Evolutionary conservation across 805 yeast species (phyloP), one percentile per base, ranked within the genome.

Genomic region (Hanseniaspora thailandica): DNA sequence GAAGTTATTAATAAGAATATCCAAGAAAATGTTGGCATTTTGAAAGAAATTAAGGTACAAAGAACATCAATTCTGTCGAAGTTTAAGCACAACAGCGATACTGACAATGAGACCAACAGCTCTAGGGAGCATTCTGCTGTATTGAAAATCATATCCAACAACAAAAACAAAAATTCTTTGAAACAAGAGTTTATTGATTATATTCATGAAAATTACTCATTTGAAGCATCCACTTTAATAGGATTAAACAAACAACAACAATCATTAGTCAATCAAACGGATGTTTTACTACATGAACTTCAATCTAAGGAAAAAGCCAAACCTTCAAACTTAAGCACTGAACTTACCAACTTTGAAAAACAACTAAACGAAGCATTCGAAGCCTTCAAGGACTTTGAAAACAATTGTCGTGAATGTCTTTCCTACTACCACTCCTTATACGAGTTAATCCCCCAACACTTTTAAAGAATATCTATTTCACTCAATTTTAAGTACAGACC

Each of bases 61-160:
- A 50, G 54, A 50, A 50, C 30, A 15, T 5, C 28, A 9, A 34
- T 50, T 12, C 22, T 50, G 34, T 43, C 43, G 36, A 43, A 41
- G 28, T 43, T 43, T 23, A 50, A 43, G 28, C 47, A 45, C 17
- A 43, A 43, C 23, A 17, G 20, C 8, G 38, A 35, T 4, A 20
- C 43, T 17, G 72, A 75, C 13, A 97, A 90, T 67, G 97, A 90
- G 63, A 86, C 88, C 47, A 47, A 48, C 30, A 39, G 70, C 47
- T 57, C 60, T 39, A 64, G 60, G 44, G 69, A 66, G 54, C 56
- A 59, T 45, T 23, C 47, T 17, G 26, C 45, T 3, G 28, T 46
- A 12, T 13, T 30, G 23, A 35, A 41, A n/a, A 30, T 45, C 1
- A 51, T 41, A 19, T 28, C 17, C 5, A 28, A 23, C 5, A 23